Conservation (phyloP, 2,329 filamentous ascomycete genomes). For the Penicillium sp. region DNA sequence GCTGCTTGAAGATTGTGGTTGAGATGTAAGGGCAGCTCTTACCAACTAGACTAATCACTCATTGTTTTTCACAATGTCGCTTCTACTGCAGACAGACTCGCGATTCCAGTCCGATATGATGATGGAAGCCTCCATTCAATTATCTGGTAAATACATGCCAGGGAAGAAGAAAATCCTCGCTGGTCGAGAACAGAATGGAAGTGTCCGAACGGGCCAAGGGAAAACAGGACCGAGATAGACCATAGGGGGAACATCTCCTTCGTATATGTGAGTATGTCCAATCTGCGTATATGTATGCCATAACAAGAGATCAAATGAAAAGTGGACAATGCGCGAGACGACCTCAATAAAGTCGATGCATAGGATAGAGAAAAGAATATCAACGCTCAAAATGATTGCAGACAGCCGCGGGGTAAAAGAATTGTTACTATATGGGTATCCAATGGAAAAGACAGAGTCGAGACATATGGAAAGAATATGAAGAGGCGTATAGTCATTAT, state of each 20-base stretch:
- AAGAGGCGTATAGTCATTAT: background rate
- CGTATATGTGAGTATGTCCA: conserved; percentile 28
- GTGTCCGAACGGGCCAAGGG: background rate
- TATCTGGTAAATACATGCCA: background rate
- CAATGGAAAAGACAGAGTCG: conserved; percentile 29
- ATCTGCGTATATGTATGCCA: conserved; percentile 11
- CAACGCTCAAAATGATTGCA: background rate
- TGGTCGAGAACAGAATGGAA: background rate
- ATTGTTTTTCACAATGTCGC: background rate
- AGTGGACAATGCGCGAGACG: background rate
- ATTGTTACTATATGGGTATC: conserved; percentile 38
- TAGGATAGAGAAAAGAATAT: conserved; percentile 9
- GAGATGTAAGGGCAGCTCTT: conserved; percentile 5
- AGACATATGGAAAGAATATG: conserved; percentile 25
- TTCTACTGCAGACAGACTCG: no score
- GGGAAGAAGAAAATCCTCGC: background rate
- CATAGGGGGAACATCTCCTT: conserved; percentile 19
- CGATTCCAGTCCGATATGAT: no score
- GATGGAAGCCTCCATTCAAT: no score
- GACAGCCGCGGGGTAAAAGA: background rate
- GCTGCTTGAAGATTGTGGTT: conserved; percentile 28
- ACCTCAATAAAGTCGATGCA: background rate
- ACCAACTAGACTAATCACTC: background rate
- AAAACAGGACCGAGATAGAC: background rate
- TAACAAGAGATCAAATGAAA: conserved; percentile 2